phyloP scores from a whole-genome alignment of 441 rosid species.

The Melianthus villosus region DNA sequence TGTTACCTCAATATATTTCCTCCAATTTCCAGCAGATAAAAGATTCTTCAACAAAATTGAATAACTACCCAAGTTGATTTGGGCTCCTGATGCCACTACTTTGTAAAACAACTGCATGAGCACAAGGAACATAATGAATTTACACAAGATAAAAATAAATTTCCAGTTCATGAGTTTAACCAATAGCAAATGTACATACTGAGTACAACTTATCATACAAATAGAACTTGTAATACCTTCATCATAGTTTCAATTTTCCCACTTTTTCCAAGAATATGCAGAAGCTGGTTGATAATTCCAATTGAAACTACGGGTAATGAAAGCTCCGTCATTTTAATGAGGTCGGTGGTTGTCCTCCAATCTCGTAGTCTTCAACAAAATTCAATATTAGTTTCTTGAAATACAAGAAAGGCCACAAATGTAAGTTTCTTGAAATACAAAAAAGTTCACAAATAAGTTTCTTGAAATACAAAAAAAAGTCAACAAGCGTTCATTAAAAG shows the following conservation, averaged over 20 bases:
- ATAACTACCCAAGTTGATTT: slow-evolving; percentile 39
- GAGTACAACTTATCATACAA: neutral
- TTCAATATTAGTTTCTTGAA: slow-evolving; percentile 6
- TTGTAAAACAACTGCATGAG: slow-evolving; percentile 69
- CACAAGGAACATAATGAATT: too few relatives aligned
- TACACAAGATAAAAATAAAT: slow-evolving; percentile 4
- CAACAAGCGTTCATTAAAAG: too few relatives aligned
- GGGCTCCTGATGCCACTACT: slow-evolving; percentile 41
- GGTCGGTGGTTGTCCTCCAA: slow-evolving; percentile 39
- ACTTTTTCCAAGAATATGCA: slow-evolving; percentile 62
- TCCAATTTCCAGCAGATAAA: slow-evolving; percentile 70
- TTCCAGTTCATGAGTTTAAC: neutral
- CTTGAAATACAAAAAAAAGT: neutral
- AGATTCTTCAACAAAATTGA: slow-evolving; percentile 52
- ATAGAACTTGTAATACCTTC: slow-evolving; percentile 30
- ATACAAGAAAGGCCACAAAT: neutral
- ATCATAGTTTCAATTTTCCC: slow-evolving; percentile 71
- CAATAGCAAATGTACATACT: neutral
- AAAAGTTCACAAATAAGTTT: neutral
- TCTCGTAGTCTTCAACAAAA: slow-evolving; percentile 43
- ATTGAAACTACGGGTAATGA: slow-evolving; percentile 36
- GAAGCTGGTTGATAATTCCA: slow-evolving; percentile 62
- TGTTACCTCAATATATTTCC: slow-evolving; percentile 75
- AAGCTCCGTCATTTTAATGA: slow-evolving; percentile 54
- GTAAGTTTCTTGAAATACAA: neutral